Evolutionary conservation across 73 alveolate genomes (phyloP), one percentile per base, ranked within the genome.

Genomic region (Paramecium primaurelia): DNA sequence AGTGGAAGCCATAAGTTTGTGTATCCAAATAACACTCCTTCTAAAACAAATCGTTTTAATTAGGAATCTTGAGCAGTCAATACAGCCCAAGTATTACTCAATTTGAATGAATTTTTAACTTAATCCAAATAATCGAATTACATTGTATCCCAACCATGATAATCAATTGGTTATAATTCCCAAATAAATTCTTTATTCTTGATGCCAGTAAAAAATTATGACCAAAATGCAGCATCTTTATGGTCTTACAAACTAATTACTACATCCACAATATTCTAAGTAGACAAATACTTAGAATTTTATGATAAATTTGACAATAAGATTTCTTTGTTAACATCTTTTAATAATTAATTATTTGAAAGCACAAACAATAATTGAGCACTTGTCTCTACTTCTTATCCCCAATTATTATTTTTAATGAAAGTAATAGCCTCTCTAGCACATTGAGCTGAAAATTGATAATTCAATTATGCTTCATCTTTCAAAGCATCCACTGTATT

Each of bases 201-300:
- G 0, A 47, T 47, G 8, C 18, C 58, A 22, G 22, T 12, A 25
- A 80, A 80, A 36, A 80, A 47, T 44, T 12, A 22, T 1, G 71
- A 38, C 91, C 91, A 80, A 47, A 80, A 80, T 22, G 30, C 32
- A 9, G 91, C 25, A 47, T 80, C 58, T 28, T 49, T 25, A 25
- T 80, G 18, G 8, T 47, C 91, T 25, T 49, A 45, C 16, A 80
- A 80, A 45, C 91, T 49, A 14, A 26, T 34, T 3, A 80, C 91
- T 22, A 80, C 9, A 80, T 80, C 91, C 5, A 80, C 91, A 6
- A 80, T 80, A 16, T 80, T 80, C 26, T 80, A 36, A 10, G 91
- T 80, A 8, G 91, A 80, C 14, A 80, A 36, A 80, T 80, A 80
- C 26, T 80, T 25, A 26, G 91, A 49, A 49, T 80, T 80, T 80